phyloP scores from a whole-genome alignment of 2,329 filamentous ascomycete genomes.

The Bipolaris cookei region DNA sequence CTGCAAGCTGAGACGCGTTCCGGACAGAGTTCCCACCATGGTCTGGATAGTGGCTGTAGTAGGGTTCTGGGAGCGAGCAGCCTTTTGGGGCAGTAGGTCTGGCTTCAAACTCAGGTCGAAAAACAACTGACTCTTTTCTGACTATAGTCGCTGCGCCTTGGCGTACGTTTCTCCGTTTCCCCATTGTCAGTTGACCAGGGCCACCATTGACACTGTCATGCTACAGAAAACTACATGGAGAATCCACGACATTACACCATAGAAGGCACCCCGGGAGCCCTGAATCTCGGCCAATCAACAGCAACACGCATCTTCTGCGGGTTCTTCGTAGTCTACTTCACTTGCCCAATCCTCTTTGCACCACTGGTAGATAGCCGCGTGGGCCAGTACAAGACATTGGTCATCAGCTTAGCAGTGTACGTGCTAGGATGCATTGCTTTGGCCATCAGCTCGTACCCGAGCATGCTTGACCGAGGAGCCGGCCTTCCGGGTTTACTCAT shows the following conservation, averaged over 20 bases:
- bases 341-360: conserved; percentile 46
- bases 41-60: conserved; percentile 37
- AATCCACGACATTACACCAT: conserved; percentile 34
- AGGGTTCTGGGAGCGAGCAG: conserved; percentile 36
- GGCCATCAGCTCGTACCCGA: conserved; percentile 29
- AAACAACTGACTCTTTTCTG: conserved; percentile 4
- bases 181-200: not conserved
- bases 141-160: conserved; percentile 36
- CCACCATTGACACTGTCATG: conserved; percentile 6
- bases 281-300: conserved; percentile 41
- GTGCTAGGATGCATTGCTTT: conserved; percentile 31
- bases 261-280: conserved; percentile 44
- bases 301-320: conserved; percentile 63
- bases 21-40: conserved; percentile 30
- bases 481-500: conserved; percentile 36
- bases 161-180: conserved; percentile 30
- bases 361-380: conserved; percentile 50
- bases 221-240: conserved; percentile 54
- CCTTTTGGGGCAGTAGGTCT: conserved; percentile 35
- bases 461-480: conserved; percentile 27
- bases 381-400: conserved; percentile 49
- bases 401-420: conserved; percentile 41
- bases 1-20: conserved; percentile 26
- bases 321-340: conserved; percentile 61
- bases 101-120: not conserved